phyloP scores from a whole-genome alignment of 2,329 filamentous ascomycete species.

The Exophiala bonariae region DNA sequence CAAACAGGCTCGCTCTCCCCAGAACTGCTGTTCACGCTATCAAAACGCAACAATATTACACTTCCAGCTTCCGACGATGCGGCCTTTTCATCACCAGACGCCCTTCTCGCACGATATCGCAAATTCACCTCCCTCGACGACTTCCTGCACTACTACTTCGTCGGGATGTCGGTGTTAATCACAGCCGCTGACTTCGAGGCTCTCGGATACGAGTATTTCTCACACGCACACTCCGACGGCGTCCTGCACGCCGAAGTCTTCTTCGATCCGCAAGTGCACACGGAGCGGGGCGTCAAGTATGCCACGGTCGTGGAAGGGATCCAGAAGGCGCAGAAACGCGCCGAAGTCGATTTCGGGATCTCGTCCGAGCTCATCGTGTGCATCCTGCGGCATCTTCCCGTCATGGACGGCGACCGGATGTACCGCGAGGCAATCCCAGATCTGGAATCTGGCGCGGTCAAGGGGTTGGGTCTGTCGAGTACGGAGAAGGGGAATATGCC shows the following conservation, averaged over 20 bases:
- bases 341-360: conserved; percentile 62
- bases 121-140: conserved; percentile 71
- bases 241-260: conserved; percentile 76
- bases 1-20: conserved; percentile 60
- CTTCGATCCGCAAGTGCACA: conserved; percentile 78
- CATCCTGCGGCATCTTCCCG: conserved; percentile 56
- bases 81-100: conserved; percentile 61
- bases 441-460: conserved; percentile 53
- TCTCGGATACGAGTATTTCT: conserved; percentile 72
- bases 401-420: conserved; percentile 17
- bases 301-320: conserved; percentile 65
- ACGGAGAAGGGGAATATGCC: conserved; percentile 58
- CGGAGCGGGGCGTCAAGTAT: conserved; percentile 63
- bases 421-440: conserved; percentile 30
- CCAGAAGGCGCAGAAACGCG: conserved; percentile 58
- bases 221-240: conserved; percentile 61
- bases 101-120: conserved; percentile 64
- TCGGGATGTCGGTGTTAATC: conserved; percentile 70
- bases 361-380: conserved; percentile 69
- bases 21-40: conserved; percentile 67
- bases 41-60: conserved; percentile 63
- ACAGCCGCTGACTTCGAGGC: conserved; percentile 67
- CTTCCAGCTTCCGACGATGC: conserved; percentile 60
- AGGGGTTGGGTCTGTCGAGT: conserved; percentile 68
- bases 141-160: conserved; percentile 75